Evolutionary conservation across 495 filamentous ascomycete species (phyloP).

Genomic region (Penicillium chermesinum): DNA sequence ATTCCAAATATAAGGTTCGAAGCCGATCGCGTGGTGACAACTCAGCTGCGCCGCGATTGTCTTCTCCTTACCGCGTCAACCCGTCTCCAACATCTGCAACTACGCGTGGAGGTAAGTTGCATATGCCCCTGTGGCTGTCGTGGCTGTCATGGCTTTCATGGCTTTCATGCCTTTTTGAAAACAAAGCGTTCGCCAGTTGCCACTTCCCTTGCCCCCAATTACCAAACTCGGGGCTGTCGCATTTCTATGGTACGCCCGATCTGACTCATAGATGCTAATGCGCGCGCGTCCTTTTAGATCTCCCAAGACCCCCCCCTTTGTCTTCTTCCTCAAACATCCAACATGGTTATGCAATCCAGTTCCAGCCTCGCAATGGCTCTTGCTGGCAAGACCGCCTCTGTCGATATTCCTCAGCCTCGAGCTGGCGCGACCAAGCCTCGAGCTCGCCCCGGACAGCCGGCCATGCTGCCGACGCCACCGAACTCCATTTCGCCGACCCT

Average conservation of each 20-base stretch:
- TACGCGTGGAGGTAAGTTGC: conserved; percentile 20
- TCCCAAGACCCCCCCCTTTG: conserved; percentile 6
- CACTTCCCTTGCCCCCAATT: conserved; percentile 15
- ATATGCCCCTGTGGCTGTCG: not conserved
- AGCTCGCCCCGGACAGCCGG: conserved; percentile 51
- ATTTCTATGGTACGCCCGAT: conserved; percentile 18
- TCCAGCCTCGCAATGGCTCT: conserved; percentile 61
- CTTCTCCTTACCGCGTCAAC: conserved; percentile 22
- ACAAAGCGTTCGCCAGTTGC: conserved; percentile 11
- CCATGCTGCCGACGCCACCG: conserved; percentile 80
- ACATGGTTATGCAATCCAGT: conserved; percentile 46
- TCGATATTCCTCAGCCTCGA: conserved; percentile 68
- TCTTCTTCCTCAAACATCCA: conserved; percentile 12
- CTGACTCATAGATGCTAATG: conserved; percentile 24
- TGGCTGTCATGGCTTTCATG: not conserved
- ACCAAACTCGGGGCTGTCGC: conserved; percentile 15
- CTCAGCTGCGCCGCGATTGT: conserved; percentile 9
- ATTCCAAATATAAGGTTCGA: not conserved
- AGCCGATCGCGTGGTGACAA: conserved; percentile 10
- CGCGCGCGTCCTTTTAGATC: conserved; percentile 3
- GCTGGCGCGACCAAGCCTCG: conserved; percentile 55
- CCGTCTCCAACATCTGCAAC: conserved; percentile 13
- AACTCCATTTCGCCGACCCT: conserved; percentile 93
- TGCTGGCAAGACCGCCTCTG: conserved; percentile 55
- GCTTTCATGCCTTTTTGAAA: conserved; percentile 1